Conservation (phyloP, 768 basidiomycete species). For the Coprinellus micaceus region DNA sequence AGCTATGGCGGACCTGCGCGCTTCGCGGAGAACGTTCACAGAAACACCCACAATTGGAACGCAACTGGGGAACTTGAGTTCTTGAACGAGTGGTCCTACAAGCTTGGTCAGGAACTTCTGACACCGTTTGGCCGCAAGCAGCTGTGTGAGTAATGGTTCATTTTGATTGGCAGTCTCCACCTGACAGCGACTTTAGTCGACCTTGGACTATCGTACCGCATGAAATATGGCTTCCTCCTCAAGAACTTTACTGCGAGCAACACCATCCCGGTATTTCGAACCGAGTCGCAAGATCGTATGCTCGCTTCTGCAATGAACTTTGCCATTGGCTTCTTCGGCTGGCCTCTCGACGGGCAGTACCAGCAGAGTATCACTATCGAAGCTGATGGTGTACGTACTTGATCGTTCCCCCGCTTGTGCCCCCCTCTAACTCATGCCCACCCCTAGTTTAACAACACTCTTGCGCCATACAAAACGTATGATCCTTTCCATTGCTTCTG, state of each 20-base stretch:
- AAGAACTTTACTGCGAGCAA: conserved; percentile 59
- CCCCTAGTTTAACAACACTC: conserved; percentile 73
- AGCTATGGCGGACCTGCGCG: conserved; percentile 60
- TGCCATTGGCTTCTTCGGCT: conserved; percentile 73
- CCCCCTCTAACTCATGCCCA: conserved; percentile 2
- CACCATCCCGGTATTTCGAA: conserved; percentile 74
- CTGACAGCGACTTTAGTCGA: conserved; percentile 41
- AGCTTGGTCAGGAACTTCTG: conserved; percentile 83
- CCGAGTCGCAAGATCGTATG: conserved; percentile 79
- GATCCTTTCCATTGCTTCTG: conserved; percentile 12
- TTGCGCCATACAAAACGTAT: conserved; percentile 79
- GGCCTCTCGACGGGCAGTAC: conserved; percentile 68
- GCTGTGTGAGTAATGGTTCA: conserved; percentile 49
- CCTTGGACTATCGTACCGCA: conserved; percentile 64
- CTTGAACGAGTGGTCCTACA: conserved; percentile 87
- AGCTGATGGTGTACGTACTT: conserved; percentile 43
- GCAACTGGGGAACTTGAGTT: conserved; percentile 66
- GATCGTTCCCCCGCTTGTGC: conserved; percentile 8
- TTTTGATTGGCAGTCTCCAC: not conserved
- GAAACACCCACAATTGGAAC: conserved; percentile 54
- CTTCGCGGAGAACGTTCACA: conserved; percentile 53
- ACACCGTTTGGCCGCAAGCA: conserved; percentile 92
- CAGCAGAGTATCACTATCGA: conserved; percentile 78
- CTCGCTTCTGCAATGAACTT: conserved; percentile 61
- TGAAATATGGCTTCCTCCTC: conserved; percentile 78